Evolutionary conservation across 164 flowering plant genomes (phyloP).

Genomic region (Euptelea pleiosperma): DNA sequence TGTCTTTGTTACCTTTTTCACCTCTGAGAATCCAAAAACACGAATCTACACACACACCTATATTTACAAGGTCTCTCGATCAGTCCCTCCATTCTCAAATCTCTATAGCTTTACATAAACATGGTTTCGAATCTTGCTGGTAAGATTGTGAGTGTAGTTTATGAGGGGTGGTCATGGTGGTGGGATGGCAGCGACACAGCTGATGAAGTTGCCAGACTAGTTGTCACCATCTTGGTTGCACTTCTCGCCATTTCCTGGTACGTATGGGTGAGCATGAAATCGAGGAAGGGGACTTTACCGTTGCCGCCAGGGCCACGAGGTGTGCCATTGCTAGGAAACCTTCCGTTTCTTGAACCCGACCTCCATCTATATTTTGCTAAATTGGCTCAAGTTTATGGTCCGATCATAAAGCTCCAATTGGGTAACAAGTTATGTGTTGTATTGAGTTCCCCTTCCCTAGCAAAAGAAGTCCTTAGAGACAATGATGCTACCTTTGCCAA

Average conservation of each 20-base stretch:
- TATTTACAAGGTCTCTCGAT: too few relatives aligned
- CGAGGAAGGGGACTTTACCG: background rate
- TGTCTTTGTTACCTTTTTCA: too few relatives aligned
- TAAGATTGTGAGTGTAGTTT: too few relatives aligned
- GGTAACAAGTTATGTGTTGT: slow-evolving; percentile 10
- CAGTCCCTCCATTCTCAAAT: too few relatives aligned
- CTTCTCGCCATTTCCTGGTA: slow-evolving; percentile 5
- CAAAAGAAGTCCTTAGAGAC: slow-evolving; percentile 11
- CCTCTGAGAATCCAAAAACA: too few relatives aligned
- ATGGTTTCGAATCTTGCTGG: too few relatives aligned
- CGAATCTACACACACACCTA: too few relatives aligned
- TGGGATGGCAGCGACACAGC: too few relatives aligned
- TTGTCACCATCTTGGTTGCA: background rate
- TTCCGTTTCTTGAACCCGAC: slow-evolving; percentile 9
- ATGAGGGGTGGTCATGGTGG: too few relatives aligned
- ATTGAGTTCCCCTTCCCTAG: slow-evolving; percentile 3
- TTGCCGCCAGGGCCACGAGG: slow-evolving; percentile 14
- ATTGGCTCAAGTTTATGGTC: slow-evolving; percentile 10
- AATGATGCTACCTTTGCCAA: slow-evolving; percentile 12
- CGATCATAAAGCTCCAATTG: slow-evolving; percentile 4
- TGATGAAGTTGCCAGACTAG: background rate
- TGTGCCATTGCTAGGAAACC: slow-evolving; percentile 11
- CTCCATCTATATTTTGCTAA: slow-evolving; percentile 9
- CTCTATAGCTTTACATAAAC: too few relatives aligned
- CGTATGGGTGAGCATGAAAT: background rate